phyloP scores from a whole-genome alignment of 2,329 filamentous ascomycete species.

The Cytospora piceae region DNA sequence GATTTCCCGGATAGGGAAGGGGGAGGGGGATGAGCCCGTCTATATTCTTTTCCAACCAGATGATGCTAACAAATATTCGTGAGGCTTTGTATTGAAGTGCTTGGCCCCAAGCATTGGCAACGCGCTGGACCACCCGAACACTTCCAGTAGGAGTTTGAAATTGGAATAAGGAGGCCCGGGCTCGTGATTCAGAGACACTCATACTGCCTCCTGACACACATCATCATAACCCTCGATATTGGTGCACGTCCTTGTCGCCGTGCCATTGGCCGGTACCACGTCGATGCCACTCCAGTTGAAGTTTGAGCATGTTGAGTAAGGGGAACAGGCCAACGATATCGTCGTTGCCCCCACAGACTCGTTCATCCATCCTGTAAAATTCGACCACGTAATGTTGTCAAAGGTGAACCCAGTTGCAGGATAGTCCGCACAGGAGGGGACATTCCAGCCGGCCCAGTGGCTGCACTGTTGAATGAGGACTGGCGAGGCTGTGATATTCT shows the following conservation, averaged over 20 bases:
- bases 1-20: too few relatives aligned
- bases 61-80: too few relatives aligned
- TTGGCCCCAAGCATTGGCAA: too few relatives aligned
- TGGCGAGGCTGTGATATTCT: slow-evolving; percentile 19
- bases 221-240: slow-evolving; percentile 21
- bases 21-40: too few relatives aligned
- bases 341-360: slow-evolving; percentile 10
- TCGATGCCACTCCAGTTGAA: slow-evolving; percentile 10
- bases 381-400: slow-evolving; percentile 17
- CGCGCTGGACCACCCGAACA: too few relatives aligned
- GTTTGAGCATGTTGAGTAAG: slow-evolving; percentile 7
- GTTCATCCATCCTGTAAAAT: slow-evolving; percentile 24
- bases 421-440: slow-evolving; percentile 17
- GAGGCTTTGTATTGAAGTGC: too few relatives aligned
- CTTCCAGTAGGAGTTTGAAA: too few relatives aligned
- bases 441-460: slow-evolving; percentile 17
- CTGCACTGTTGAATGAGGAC: slow-evolving; percentile 18
- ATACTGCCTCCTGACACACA: neutral
- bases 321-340: slow-evolving; percentile 17
- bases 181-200: neutral
- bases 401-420: slow-evolving; percentile 16
- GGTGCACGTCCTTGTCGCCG: slow-evolving; percentile 7
- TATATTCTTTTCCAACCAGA: too few relatives aligned
- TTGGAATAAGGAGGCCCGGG: too few relatives aligned
- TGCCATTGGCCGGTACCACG: slow-evolving; percentile 9